A percentile compares a stretch with the other conserved stretches of the same genome.
These are phyloP conservation scores for Colletotrichum horii DNA, from an alignment of 2,329 filamentous ascomycete species.

Conservation along the genomic window DNA sequence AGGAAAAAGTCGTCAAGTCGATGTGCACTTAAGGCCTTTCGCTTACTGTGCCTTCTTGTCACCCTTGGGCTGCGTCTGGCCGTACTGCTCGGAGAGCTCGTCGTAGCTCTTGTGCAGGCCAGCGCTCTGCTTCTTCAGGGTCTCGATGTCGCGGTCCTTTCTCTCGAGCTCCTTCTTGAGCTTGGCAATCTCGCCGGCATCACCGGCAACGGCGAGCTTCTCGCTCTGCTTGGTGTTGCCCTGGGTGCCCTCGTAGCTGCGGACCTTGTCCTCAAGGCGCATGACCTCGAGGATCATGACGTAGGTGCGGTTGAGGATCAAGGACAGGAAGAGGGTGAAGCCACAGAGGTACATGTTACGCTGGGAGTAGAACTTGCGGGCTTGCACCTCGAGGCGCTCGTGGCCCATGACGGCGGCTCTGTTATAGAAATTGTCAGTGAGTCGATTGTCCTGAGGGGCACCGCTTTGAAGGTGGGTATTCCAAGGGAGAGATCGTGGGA, in stretches of 20 bases:
- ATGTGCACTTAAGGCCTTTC: background rate
- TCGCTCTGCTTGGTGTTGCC: slow-evolving; percentile 68
- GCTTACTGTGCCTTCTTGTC: slow-evolving; percentile 64
- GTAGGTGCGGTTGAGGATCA: slow-evolving; percentile 99
- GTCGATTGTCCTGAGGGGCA: background rate
- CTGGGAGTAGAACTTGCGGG: slow-evolving; percentile 99
- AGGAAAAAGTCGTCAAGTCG: background rate
- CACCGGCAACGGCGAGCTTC: slow-evolving; percentile 75
- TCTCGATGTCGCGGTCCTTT: slow-evolving; percentile 84
- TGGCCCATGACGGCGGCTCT: slow-evolving; percentile 78
- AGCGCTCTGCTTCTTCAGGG: slow-evolving; percentile 90
- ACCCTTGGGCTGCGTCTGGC: slow-evolving; percentile 55
- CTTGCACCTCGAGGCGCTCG: slow-evolving; percentile 97
- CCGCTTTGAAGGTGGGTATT: background rate
- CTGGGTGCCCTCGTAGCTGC: slow-evolving; percentile 70
- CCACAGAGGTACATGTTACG: slow-evolving; percentile 99
- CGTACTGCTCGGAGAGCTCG: slow-evolving; percentile 82
- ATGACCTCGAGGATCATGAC: slow-evolving; percentile 94
- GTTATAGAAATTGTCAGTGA: background rate
- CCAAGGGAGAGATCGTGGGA: background rate
- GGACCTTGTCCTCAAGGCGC: slow-evolving; percentile 89
- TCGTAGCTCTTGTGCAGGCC: slow-evolving; percentile 86
- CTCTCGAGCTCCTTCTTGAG: slow-evolving; percentile 75
- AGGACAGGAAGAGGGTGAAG: slow-evolving; percentile 97
- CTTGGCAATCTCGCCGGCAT: slow-evolving; percentile 74